Evolutionary conservation across 805 yeast species (phyloP), one percentile per base, ranked within the genome.

Genomic region (Clavispora phyllophila): DNA sequence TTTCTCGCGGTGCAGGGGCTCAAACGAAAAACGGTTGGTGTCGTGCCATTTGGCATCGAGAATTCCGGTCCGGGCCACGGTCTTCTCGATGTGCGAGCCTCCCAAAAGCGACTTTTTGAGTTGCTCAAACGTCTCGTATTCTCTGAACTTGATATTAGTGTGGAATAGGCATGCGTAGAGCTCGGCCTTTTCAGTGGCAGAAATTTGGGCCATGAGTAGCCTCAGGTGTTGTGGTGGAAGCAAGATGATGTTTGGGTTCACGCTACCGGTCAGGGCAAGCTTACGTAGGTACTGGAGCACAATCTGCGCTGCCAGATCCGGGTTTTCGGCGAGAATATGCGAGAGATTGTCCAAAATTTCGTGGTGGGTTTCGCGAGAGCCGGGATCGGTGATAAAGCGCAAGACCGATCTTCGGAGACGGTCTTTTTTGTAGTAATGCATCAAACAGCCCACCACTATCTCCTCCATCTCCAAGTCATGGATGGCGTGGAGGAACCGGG

Each of bases 31-130:
- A 32, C 45, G 48, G 19, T 58, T 51, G 0, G 61, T 54, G 43
- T 66, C 58, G 43, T 68, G 72, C 72, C 72, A 67, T 40, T 60
- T 61, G 5, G 72, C 60, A 26, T 58, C 49, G 5, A 63, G 37
- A 39, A 58, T 50, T 1, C 75, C 75, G 2, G 74, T 66, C 36
- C 72, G 49, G 8, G 58, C 60, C 4, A 66, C 57, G 41, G 60
- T 61, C 36, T 55, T 56, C 3, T 67, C 72, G 13, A 62, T 29
- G 25, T 58, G 54, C 1, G 63, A 50, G 6, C 75, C 71, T 6
- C 41, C 44, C 18, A 53, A 40, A 17, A 69, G 55, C 7, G 50
- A 44, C 18, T 48, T 42, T 35, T 61, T 62, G 25, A 69, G 33
- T 1, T 34, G 23, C 15, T 53, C 42, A 28, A 58, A 42, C 5